Base-by-base conservation (phyloP, 2,329 filamentous ascomycete genomes). In the Teratosphaeria zuluensis region DNA sequence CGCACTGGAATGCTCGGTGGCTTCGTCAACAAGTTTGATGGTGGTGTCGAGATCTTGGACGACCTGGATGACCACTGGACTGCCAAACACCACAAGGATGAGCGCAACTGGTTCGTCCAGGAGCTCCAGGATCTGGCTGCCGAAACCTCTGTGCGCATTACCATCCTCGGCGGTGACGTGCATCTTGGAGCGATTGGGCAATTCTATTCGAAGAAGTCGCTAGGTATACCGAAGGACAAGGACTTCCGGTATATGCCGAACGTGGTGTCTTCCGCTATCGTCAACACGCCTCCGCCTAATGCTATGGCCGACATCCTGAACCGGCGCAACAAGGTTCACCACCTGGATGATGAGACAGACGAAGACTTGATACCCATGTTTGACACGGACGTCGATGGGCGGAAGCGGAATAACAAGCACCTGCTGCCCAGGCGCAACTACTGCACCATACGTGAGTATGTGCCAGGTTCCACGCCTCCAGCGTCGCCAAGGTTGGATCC, bases 181-280 rank as follows among this genome's bases (percentile, higher is more conserved):
- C 92, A 97, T 73, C 80, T 99, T 30, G 92, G 88, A 12, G 94
- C 91, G 8, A 83, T 96, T 46, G 94, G 94, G 1, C 92, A 96
- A 65, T 97, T 99, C 75, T 96, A 92, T 75, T 94, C 90, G 9
- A 95, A 95, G 70, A 86, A 90, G 14, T 94, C 90, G 72, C 79
- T 92, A 24, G 81, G 86, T 5, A 78, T 96, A 33, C 33, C 68
- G 3, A 97, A 96, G 73, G 90, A 97, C 74, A 86, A 85, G 64
- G 94, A 99, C 71, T 92, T 94, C 69, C 83, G 94, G 62, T 99
- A 99, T 71, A 99, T 99, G 88, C 89, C 91, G 4, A 99, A 99
- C 68, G 77, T 99, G 60, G 85, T 97, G 65, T 95, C 91, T 0
- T 96, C 92, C 0, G 91, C 92, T 12, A 97, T 99, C 70, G 92